Conservation (phyloP, 2,329 filamentous ascomycete species). For the Colletotrichum melonis region DNA sequence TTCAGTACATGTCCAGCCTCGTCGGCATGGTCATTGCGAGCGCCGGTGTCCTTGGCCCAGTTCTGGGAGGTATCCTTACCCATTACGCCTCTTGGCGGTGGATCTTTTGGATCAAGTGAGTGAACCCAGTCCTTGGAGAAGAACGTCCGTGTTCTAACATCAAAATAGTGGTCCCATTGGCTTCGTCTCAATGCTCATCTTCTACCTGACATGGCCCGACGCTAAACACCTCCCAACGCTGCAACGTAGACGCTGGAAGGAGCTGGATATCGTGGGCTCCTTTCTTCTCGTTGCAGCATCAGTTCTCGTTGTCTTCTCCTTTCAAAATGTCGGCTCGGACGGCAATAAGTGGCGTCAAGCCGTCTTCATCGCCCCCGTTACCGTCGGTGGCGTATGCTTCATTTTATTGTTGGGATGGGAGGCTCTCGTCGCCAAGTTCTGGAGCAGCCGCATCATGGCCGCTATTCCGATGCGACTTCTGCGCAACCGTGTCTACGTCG, state of each 20-base stretch:
- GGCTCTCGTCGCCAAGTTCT: conserved; percentile 42
- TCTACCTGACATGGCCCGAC: conserved; percentile 63
- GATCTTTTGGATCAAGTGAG: conserved; percentile 71
- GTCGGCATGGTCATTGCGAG: conserved; percentile 61
- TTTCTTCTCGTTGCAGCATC: conserved; percentile 64
- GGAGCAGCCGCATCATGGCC: conserved; percentile 48
- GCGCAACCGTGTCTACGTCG: conserved; percentile 57
- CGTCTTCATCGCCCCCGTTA: conserved; percentile 55
- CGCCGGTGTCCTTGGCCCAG: conserved; percentile 62
- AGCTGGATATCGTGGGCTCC: conserved; percentile 65
- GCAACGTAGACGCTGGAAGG: conserved; percentile 55
- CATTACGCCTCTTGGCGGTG: conserved; percentile 63
- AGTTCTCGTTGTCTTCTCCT: conserved; percentile 67
- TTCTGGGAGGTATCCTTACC: conserved; percentile 63
- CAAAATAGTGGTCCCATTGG: conserved; percentile 57
- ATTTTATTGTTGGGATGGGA: conserved; percentile 54
- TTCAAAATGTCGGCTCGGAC: conserved; percentile 60
- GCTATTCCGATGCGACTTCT: conserved; percentile 62
- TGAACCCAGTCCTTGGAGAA: not conserved
- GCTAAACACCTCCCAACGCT: conserved; percentile 50
- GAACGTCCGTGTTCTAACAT: conserved; percentile 13
- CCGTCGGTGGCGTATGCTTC: conserved; percentile 50
- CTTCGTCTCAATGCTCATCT: conserved; percentile 55
- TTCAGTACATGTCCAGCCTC: conserved; percentile 56
- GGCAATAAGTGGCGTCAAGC: conserved; percentile 53